phyloP scores from a whole-genome alignment of 306 rosid genomes.

The Neltuma alba region DNA sequence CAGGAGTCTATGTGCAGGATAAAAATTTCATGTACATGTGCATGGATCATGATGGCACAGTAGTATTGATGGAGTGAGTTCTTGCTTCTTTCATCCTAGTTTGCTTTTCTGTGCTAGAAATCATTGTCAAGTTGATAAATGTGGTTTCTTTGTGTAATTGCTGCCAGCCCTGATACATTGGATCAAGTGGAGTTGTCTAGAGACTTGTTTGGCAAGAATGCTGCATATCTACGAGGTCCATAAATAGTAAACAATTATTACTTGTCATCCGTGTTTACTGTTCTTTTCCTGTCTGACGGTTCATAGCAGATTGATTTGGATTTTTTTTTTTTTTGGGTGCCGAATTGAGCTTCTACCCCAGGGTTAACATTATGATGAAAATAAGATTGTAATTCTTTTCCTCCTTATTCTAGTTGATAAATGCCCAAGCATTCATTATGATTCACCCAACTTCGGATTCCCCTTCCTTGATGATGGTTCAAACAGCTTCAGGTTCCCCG shows the following conservation, averaged over 20 bases:
- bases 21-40: slow-evolving; percentile 82
- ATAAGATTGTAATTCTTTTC: no score
- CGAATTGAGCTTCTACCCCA: slow-evolving; percentile 1
- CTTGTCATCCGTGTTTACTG: slow-evolving; percentile 14
- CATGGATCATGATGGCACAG: slow-evolving; percentile 80
- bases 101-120: slow-evolving; percentile 22
- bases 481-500: no score
- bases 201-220: slow-evolving; percentile 79
- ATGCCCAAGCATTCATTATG: no score
- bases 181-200: slow-evolving; percentile 82
- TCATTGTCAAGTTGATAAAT: slow-evolving; percentile 28
- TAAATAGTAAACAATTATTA: slow-evolving; percentile 6
- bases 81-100: slow-evolving; percentile 17
- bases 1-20: slow-evolving; percentile 70
- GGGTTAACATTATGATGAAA: not conserved
- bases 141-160: slow-evolving; percentile 33
- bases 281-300: slow-evolving; percentile 24
- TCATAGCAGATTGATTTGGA: not conserved
- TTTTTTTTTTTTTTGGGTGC: no score
- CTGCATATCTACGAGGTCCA: slow-evolving; percentile 63
- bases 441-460: no score
- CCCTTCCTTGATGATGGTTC: no score
- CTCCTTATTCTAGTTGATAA: no score
- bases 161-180: slow-evolving; percentile 67
- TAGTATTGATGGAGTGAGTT: slow-evolving; percentile 90